These are phyloP conservation scores for Pneumocystis murina DNA, from an alignment of 1,139 yeast genomes.

Conservation along the genomic window DNA sequence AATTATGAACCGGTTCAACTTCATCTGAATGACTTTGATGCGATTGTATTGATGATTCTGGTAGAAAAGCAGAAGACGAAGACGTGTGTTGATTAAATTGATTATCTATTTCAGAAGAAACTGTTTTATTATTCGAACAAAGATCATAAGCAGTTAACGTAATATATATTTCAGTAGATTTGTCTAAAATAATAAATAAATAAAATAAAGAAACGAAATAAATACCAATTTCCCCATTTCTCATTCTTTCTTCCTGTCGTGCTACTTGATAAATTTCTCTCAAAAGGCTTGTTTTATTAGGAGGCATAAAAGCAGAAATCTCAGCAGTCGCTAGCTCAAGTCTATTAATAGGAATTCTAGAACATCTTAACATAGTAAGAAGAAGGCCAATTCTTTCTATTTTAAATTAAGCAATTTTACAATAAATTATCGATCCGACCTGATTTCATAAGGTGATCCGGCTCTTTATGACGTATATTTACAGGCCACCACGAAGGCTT, in stretches of 20 bases:
- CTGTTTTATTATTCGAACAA: too few species aligned
- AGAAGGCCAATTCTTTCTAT: slow-evolving; percentile 37
- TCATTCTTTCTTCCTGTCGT: slow-evolving; percentile 14
- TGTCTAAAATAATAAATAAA: neutral
- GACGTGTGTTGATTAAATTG: too few species aligned
- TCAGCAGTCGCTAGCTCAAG: slow-evolving; percentile 20
- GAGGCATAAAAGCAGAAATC: slow-evolving; percentile 13
- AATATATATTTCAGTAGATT: slow-evolving; percentile 4
- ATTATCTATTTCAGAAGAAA: too few species aligned
- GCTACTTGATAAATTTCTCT: slow-evolving; percentile 23
- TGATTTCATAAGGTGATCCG: slow-evolving; percentile 47
- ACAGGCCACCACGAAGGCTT: slow-evolving; percentile 65
- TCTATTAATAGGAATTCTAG: slow-evolving; percentile 19
- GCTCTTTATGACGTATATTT: slow-evolving; percentile 47
- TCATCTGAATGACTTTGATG: neutral
- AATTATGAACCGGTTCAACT: neutral
- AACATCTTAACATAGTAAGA: slow-evolving; percentile 29
- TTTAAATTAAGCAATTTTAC: too few species aligned
- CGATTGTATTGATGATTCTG: neutral
- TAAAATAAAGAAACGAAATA: neutral
- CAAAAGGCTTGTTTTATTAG: slow-evolving; percentile 16
- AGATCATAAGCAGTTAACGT: slow-evolving; percentile 2
- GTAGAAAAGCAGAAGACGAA: too few species aligned
- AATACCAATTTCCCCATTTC: slow-evolving; percentile 2
- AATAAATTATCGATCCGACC: neutral